Conservation (phyloP, 2,329 filamentous ascomycete genomes). For the Neonectria faginata region DNA sequence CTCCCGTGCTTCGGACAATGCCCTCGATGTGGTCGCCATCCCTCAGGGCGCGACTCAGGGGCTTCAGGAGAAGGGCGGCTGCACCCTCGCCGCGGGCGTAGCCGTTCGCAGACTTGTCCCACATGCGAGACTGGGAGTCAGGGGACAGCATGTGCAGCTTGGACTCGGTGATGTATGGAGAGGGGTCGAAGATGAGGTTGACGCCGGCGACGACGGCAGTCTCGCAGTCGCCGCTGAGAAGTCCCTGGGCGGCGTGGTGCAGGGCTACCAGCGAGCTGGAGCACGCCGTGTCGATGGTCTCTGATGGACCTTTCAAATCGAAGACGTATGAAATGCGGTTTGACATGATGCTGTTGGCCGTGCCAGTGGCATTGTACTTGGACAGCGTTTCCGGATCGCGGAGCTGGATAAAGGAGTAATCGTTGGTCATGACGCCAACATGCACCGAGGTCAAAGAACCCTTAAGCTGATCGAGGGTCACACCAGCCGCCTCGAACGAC, state of each 20-base stretch:
- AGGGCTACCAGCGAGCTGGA: slow-evolving; percentile 49
- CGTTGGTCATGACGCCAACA: slow-evolving; percentile 31
- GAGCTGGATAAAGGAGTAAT: slow-evolving; percentile 27
- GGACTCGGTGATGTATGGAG: slow-evolving; percentile 44
- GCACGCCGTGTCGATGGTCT: slow-evolving; percentile 52
- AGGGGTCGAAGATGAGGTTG: slow-evolving; percentile 48
- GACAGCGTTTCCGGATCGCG: slow-evolving; percentile 28
- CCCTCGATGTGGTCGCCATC: slow-evolving; percentile 66
- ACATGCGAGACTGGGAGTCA: slow-evolving; percentile 27
- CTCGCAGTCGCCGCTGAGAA: slow-evolving; percentile 49
- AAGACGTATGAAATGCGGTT: slow-evolving; percentile 54
- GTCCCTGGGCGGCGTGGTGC: slow-evolving; percentile 39
- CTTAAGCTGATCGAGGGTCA: slow-evolving; percentile 44
- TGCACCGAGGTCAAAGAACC: slow-evolving; percentile 32
- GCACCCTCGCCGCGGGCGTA: slow-evolving; percentile 29
- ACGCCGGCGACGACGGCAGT: slow-evolving; percentile 51
- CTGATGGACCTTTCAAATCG: slow-evolving; percentile 51
- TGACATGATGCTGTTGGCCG: slow-evolving; percentile 47
- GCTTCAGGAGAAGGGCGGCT: slow-evolving; percentile 28
- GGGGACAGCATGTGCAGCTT: slow-evolving; percentile 56
- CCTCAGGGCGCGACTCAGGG: slow-evolving; percentile 24
- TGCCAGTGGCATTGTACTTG: slow-evolving; percentile 41
- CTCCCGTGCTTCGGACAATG: slow-evolving; percentile 60
- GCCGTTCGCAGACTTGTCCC: slow-evolving; percentile 25
- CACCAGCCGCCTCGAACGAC: slow-evolving; percentile 53